Conservation (phyloP, 371 early-diverging fungal species). For the Spraguea lophii region DNA sequence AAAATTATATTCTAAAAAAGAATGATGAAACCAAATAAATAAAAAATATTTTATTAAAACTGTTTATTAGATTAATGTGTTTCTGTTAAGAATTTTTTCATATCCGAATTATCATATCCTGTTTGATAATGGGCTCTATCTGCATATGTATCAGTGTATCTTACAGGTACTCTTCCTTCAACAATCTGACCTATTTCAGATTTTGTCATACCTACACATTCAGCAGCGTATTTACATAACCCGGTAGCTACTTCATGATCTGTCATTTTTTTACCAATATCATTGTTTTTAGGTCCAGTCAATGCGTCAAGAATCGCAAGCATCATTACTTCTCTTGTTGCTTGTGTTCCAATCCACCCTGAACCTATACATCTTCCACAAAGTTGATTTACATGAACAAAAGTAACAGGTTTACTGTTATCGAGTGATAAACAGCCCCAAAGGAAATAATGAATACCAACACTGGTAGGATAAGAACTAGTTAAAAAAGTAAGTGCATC, state of each 20-base stretch:
- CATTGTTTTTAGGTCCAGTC: constrained; percentile 3
- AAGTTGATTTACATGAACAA: constrained; percentile 7
- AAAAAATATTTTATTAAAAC: too few species aligned
- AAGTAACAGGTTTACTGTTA: background rate
- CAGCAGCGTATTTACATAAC: constrained; percentile 3
- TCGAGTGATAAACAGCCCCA: constrained; percentile 18
- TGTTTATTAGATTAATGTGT: too few species aligned
- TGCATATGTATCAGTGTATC: too few species aligned
- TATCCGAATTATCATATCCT: too few species aligned
- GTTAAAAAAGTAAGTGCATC: constrained; percentile 8
- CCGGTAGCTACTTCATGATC: background rate
- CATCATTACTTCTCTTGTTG: constrained; percentile 25
- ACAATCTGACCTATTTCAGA: constrained; percentile 7
- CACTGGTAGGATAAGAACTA: constrained; percentile 3
- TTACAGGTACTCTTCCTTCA: constrained; percentile 1
- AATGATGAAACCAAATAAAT: too few species aligned
- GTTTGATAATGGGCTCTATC: too few species aligned
- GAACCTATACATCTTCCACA: constrained; percentile 33
- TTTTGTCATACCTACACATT: constrained; percentile 1
- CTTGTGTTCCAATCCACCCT: constrained; percentile 28
- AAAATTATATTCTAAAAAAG: too few species aligned
- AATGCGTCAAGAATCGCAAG: constrained; percentile 27
- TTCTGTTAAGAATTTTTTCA: too few species aligned
- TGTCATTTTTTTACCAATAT: background rate
- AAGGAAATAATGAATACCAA: constrained; percentile 31